phyloP scores from a whole-genome alignment of 1,284 basidiomycete species.

The Athelia psychrophila region DNA sequence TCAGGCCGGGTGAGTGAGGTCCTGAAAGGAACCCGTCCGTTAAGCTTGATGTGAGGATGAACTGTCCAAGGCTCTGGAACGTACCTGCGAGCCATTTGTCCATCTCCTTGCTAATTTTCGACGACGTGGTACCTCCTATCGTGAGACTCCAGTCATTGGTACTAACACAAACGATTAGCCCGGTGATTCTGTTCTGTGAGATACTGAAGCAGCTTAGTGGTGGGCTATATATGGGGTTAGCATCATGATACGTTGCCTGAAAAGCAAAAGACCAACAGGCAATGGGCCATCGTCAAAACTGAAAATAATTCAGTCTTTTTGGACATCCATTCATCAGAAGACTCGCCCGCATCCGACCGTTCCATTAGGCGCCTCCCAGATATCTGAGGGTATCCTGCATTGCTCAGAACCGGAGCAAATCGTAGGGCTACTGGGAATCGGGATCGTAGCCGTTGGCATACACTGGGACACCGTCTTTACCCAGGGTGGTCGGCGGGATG shows the following conservation, averaged over 20 bases:
- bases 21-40: conserved; percentile 31
- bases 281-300: conserved; percentile 81
- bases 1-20: conserved; percentile 69
- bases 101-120: conserved; percentile 45
- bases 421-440: conserved; percentile 39
- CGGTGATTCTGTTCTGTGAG: conserved; percentile 56
- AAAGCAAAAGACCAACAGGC: too few relatives aligned
- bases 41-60: not conserved
- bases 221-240: conserved; percentile 21
- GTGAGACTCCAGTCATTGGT: conserved; percentile 7
- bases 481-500: conserved; percentile 49
- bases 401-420: conserved; percentile 70
- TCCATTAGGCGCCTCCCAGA: conserved; percentile 71
- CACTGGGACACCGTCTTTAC: conserved; percentile 39
- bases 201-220: conserved; percentile 42
- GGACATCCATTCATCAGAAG: not conserved
- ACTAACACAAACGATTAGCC: conserved; percentile 69
- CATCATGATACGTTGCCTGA: too few relatives aligned
- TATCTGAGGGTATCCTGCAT: conserved; percentile 53
- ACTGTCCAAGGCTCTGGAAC: conserved; percentile 10
- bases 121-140: conserved; percentile 42
- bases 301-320: conserved; percentile 16
- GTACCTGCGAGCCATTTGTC: conserved; percentile 53
- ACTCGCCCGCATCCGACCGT: conserved; percentile 38
- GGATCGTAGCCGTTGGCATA: conserved; percentile 55